Evolutionary conservation across 805 yeast genomes (phyloP).

Genomic region (Kluyveromyces aestuarii): DNA sequence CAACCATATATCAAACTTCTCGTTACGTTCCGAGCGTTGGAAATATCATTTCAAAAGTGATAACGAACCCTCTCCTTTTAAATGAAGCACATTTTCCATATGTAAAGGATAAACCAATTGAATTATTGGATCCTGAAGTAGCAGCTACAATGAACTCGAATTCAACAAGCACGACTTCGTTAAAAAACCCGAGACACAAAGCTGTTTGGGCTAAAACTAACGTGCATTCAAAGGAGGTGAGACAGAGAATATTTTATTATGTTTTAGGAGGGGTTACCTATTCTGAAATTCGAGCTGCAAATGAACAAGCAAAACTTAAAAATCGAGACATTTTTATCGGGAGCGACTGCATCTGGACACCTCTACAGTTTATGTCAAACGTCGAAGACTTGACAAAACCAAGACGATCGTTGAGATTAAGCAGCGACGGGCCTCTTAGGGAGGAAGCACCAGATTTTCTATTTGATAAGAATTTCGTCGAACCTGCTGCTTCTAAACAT

Average conservation of each 20-base stretch:
- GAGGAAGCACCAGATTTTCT: conserved; percentile 38
- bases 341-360: conserved; percentile 62
- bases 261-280: conserved; percentile 87
- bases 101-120: conserved; percentile 63
- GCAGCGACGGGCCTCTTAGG: conserved; percentile 26
- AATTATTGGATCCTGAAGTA: conserved; percentile 30
- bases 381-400: conserved; percentile 30
- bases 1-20: conserved; percentile 46
- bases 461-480: conserved; percentile 22
- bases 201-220: conserved; percentile 65
- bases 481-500: conserved; percentile 3
- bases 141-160: conserved; percentile 23
- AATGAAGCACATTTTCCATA: conserved; percentile 61
- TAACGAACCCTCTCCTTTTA: conserved; percentile 38
- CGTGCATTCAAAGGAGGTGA: conserved; percentile 28
- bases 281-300: conserved; percentile 68
- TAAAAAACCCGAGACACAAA: conserved; percentile 62
- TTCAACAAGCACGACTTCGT: conserved; percentile 37
- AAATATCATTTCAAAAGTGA: conserved; percentile 42
- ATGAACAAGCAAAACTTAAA: conserved; percentile 52
- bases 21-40: conserved; percentile 66
- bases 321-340: conserved; percentile 77
- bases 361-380: conserved; percentile 33
- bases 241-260: conserved; percentile 70
- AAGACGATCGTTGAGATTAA: conserved; percentile 36